These are phyloP conservation scores for Rhododendron simsii DNA, from an alignment of 148 eudicot genomes.

Conservation along the genomic window DNA sequence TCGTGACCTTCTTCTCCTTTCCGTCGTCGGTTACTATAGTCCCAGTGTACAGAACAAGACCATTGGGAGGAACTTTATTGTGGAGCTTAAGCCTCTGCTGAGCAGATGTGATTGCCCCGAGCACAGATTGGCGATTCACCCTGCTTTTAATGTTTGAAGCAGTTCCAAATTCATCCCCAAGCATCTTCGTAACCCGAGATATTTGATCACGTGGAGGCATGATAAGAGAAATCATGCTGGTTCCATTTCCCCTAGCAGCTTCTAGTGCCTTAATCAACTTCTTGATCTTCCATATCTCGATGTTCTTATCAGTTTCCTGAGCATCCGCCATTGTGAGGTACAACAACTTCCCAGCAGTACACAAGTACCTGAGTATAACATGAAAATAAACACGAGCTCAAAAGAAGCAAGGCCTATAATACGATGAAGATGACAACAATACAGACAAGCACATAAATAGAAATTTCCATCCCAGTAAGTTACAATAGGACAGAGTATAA, in stretches of 20 bases:
- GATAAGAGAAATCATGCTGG: slow-evolving; percentile 32
- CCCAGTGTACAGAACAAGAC: slow-evolving; percentile 28
- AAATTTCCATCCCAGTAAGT: not conserved
- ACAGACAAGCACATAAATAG: not conserved
- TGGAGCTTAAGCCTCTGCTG: slow-evolving; percentile 32
- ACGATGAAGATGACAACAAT: not conserved
- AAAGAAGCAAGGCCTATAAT: not conserved
- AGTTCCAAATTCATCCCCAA: slow-evolving; percentile 27
- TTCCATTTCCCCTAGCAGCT: slow-evolving; percentile 33
- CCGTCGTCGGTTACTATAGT: slow-evolving; percentile 24
- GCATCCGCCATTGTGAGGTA: slow-evolving; percentile 21
- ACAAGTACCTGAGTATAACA: slow-evolving; percentile 9
- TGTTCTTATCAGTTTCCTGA: slow-evolving; percentile 27
- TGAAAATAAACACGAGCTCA: not conserved
- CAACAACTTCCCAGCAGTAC: not conserved
- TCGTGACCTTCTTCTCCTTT: slow-evolving; percentile 28
- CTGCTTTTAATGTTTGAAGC: slow-evolving; percentile 29
- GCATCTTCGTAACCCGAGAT: slow-evolving; percentile 29
- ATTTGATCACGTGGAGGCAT: slow-evolving; percentile 33
- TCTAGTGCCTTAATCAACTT: slow-evolving; percentile 25
- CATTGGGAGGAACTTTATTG: slow-evolving; percentile 25
- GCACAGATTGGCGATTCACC: slow-evolving; percentile 28
- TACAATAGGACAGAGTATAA: not conserved
- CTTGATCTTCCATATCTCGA: slow-evolving; percentile 31
- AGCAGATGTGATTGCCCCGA: slow-evolving; percentile 29